Conservation (phyloP, 208 protist genomes). For the Tritrichomonas foetus region DNA sequence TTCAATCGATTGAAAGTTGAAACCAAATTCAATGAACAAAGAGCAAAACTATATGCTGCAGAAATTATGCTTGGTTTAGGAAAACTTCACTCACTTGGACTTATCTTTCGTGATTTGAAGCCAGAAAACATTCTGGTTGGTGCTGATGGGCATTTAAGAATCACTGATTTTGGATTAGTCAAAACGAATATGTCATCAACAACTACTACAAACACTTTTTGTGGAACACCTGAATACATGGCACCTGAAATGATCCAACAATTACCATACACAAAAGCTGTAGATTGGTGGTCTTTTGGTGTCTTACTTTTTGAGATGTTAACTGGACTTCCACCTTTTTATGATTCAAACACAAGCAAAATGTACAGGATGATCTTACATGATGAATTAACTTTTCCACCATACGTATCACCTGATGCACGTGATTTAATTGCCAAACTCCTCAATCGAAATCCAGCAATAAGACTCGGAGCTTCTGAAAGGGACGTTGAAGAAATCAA, state of each 20-base stretch:
- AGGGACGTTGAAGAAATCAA: slow-evolving; percentile 48
- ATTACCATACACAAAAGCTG: slow-evolving; percentile 61
- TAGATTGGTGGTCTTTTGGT: slow-evolving; percentile 69
- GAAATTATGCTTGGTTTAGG: slow-evolving; percentile 58
- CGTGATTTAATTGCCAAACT: slow-evolving; percentile 24
- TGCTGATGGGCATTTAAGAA: slow-evolving; percentile 70
- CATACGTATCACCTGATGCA: slow-evolving; percentile 55
- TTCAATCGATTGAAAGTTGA: slow-evolving; percentile 57
- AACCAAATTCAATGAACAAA: slow-evolving; percentile 20
- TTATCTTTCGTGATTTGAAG: slow-evolving; percentile 64
- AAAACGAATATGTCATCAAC: not conserved
- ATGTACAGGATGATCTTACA: slow-evolving; percentile 64
- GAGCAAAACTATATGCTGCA: slow-evolving; percentile 47
- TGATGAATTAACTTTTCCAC: slow-evolving; percentile 53
- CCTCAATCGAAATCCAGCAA: slow-evolving; percentile 39
- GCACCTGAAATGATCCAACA: slow-evolving; percentile 47
- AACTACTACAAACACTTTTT: slow-evolving; percentile 47
- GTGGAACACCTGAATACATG: slow-evolving; percentile 55
- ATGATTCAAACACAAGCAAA: slow-evolving; percentile 17
- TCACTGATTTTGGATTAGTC: slow-evolving; percentile 77
- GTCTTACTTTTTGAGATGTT: slow-evolving; percentile 69
- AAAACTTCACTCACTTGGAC: slow-evolving; percentile 54
- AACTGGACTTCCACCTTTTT: slow-evolving; percentile 52
- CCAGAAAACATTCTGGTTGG: slow-evolving; percentile 57
- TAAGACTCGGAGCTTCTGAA: not conserved